These are phyloP conservation scores for Leptomonas seymouri DNA, from an alignment of 208 protist species.

Conservation along the genomic window DNA sequence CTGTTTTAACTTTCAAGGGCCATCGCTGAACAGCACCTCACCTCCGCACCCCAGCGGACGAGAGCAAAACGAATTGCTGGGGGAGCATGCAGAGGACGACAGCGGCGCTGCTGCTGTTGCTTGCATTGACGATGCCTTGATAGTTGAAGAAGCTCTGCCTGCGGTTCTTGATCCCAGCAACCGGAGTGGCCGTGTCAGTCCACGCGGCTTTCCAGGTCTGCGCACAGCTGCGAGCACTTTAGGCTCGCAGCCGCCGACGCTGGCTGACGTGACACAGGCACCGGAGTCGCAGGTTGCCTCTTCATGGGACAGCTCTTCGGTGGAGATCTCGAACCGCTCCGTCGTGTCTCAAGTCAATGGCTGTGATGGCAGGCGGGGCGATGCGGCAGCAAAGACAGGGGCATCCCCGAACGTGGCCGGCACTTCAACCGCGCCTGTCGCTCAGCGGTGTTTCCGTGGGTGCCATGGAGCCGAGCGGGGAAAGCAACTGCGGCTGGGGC, in stretches of 20 bases:
- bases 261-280: conserved; percentile 16
- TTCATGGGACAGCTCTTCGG: conserved; percentile 13
- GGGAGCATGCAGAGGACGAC: not conserved
- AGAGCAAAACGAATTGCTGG: not conserved
- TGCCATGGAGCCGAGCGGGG: not conserved
- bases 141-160: too few relatives aligned
- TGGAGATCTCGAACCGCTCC: conserved; percentile 1
- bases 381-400: not conserved
- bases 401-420: not conserved
- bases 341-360: not conserved
- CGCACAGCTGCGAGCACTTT: not conserved
- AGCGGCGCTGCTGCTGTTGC: not conserved
- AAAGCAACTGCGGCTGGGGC: not conserved
- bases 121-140: too few relatives aligned
- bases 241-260: conserved; percentile 14
- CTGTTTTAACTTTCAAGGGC: not conserved
- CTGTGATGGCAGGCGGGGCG: not conserved
- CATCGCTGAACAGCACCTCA: not conserved
- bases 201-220: not conserved
- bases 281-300: conserved; percentile 8
- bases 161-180: not conserved
- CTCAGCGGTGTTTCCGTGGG: too few relatives aligned
- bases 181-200: not conserved
- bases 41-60: not conserved
- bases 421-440: too few relatives aligned